Base-by-base conservation (phyloP, 192 early-diverging fungal genomes). In the Rhizoclosmatium sp. region DNA sequence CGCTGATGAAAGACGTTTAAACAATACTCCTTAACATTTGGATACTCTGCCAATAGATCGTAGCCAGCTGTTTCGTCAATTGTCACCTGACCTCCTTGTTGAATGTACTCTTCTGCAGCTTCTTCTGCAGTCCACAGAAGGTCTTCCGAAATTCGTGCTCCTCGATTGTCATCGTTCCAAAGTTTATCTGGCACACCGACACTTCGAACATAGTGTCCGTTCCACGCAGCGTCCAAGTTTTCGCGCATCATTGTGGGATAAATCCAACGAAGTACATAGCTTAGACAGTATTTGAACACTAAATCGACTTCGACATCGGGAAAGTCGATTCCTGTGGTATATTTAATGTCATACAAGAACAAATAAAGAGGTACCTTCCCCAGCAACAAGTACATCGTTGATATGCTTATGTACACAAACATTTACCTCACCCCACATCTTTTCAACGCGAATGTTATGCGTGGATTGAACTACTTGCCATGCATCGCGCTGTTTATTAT, bases 361-460 rank as follows among this genome's bases (percentile, higher is more conserved):
- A 12, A 4, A 62, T 21, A n/a, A n/a, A n/a, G n/a, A 4, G 16
- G 4, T 62, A 4, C 16, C 4, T 62, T 62, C 60, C 5, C 4
- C 4, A 21, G 5, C 60, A 16, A 62, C 60, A 62, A 62, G 60
- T 12, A 4, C 60, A 4, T 16, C 31, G 4, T 62, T 62, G 60
- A 62, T 16, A 23, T 62, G 4, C 7, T 12, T 12, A 5, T 16
- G 21, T 31, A 62, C 31, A 39, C 60, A 21, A 4, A 4, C 4
- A 21, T 62, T 62, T 4, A 62, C 60, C 21, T 62, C 60, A 4
- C 60, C 60, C 60, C 60, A 62, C 60, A 16, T 5, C 21, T 62
- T 62, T 21, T 62, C 60, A 62, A 62, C 60, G 5, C 60, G 60
- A 39, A 62, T 39, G 31, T 62, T 62, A 4, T 4, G 7, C 4